A percentile compares a stretch with the other conserved stretches of the same genome.
phyloP scores from a whole-genome alignment of 352 stramenopile species.

The Globisporangium cederbergense region DNA sequence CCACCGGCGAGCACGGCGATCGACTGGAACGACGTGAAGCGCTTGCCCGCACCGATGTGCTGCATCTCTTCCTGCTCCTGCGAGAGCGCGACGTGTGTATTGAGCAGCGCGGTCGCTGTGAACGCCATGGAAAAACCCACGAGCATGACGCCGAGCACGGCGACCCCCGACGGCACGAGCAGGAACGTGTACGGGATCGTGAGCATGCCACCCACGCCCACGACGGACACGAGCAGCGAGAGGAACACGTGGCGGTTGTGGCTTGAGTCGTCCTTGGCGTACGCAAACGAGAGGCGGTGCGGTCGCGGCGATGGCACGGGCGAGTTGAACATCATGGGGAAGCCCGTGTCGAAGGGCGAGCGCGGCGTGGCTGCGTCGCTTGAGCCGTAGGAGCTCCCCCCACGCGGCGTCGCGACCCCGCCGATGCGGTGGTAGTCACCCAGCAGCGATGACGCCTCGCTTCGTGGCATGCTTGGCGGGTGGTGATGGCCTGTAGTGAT shows the following conservation, averaged over 20 bases:
- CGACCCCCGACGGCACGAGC: conserved; percentile 37
- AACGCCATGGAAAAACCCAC: conserved; percentile 56
- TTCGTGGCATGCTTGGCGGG: background rate
- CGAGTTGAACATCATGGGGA: conserved; percentile 65
- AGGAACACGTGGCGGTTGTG: conserved; percentile 51
- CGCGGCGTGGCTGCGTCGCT: conserved; percentile 25
- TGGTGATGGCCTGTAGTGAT: too few relatives aligned
- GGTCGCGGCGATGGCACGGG: conserved; percentile 47
- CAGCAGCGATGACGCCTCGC: conserved; percentile 16
- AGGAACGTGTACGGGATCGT: conserved; percentile 73
- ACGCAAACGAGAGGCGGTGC: conserved; percentile 50
- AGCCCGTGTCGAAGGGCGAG: conserved; percentile 70
- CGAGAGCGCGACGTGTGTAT: conserved; percentile 52
- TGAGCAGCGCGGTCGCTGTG: conserved; percentile 54
- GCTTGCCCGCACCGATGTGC: conserved; percentile 46
- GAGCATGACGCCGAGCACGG: conserved; percentile 35
- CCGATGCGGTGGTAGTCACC: conserved; percentile 19
- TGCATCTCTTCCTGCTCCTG: conserved; percentile 36
- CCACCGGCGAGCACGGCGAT: conserved; percentile 56
- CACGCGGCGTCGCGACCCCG: conserved; percentile 4
- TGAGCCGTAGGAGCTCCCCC: conserved; percentile 11
- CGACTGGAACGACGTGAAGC: conserved; percentile 61
- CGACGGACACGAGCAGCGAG: conserved; percentile 74
- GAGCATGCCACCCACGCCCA: conserved; percentile 60
- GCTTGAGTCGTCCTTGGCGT: conserved; percentile 19